Evolutionary conservation across 1,139 yeast genomes (phyloP), one percentile per base, ranked within the genome.

Genomic region (Casaregolazyma lundiana): DNA sequence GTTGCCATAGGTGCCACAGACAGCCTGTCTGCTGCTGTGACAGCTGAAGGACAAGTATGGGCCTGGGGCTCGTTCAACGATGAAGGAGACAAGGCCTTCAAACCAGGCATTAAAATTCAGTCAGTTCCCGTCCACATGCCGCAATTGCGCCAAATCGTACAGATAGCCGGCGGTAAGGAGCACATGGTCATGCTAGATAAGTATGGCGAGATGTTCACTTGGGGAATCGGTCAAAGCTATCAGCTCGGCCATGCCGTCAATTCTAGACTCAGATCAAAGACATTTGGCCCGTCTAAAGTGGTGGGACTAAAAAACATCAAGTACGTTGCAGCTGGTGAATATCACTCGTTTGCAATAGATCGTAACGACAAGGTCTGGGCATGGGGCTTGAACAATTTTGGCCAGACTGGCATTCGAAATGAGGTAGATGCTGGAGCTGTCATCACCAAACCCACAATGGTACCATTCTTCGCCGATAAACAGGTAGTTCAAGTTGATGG

Each of bases 51-150:
- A 30, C 89, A 85, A 42, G 89, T 92, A 11, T 92, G 84, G 67
- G 95, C 97, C 0, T 92, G 98, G 97, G 99, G 99, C 35, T 86
- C 96, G 26, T 92, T 92, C 71, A 66, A 84, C 85, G 70, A 89
- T 56, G 98, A 92, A 66, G 98, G 98, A 46, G 72, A 84, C 44
- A 74, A 90, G 51, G 96, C 96, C 2, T 92, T 87, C 66, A 78
- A 79, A 53, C 80, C 81, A 53, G 77, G 79, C 48, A 76, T 80
- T 38, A 68, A 73, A 52, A 67, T 81, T 41, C 97, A 92, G 67
- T 71, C 59, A 38, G 72, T 71, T 1, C 98, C 98, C 3, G 67
- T 72, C 55, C 79, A 77, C 56, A 75, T 92, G 36, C 71, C 73
- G 1, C 78, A 76, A 47, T 73, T 87, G 46, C 77, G 75, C 52